Base-by-base conservation (phyloP, 441 rosid genomes). In the Brassica hybrid region DNA sequence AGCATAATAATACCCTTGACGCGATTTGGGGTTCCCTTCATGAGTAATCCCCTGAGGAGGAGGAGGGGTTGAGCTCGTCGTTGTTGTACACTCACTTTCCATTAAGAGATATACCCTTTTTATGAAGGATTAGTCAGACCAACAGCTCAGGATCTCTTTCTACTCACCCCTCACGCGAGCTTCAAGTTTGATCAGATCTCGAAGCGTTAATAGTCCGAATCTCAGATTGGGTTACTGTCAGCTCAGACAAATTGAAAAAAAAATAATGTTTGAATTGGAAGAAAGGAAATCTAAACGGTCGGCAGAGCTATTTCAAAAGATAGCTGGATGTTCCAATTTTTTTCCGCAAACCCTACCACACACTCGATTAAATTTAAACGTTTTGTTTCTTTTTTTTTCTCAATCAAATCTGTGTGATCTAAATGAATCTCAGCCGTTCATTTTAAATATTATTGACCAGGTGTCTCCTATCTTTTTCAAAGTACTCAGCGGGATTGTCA, bases 21-120 rank as follows among this genome's bases (percentile, higher is more conserved):
- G 91, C 12, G 79, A 62, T 85, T 84, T 89, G 57, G 83, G 86
- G 75, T 57, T 81, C 62, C 84, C 87, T 72, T 88, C 87, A n/a
- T 64, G 30, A 69, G 9, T 36, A 7, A 79, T 77, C 79, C 96
- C 94, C 81, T 83, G 88, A 10, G 85, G 70, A 4, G 57, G 8
- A 10, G 85, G 70, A 4, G 57, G 8, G 79, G 88, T 77, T 69
- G 90, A 81, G 59, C 83, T 72, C 25, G 69, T 43, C 63, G 85
- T 67, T 65, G 85, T 67, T 66, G 82, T 69, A 73, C 74, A 79
- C 48, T 91, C 92, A 89, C 92, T 83, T 87, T 89, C 92, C 99
- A 95, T 95, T 27, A 11, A 41, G 48, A 41, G 48, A 45, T 2
- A 41, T 32, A 32, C 11, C 48, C 48, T 27, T 27, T 5, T 5